Conservation (phyloP, 345 rosid species). For the Heritiera fomes region DNA sequence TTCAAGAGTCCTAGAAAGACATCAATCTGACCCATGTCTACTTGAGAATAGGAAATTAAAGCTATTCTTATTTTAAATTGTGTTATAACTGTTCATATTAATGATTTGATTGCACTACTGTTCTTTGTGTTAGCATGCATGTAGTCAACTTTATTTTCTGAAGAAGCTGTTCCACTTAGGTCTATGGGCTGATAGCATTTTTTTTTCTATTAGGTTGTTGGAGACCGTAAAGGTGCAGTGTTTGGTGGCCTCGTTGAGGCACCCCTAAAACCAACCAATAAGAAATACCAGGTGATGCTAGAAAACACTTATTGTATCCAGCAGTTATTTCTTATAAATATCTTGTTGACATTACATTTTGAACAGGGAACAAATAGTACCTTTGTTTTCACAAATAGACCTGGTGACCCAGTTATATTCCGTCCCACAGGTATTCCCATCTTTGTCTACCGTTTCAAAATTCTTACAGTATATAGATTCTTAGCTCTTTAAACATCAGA, state of each 20-base stretch:
- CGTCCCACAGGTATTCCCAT: conserved; percentile 76
- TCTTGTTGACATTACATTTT: conserved; percentile 27
- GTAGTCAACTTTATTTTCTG: background rate
- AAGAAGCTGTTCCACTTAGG: background rate
- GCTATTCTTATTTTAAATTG: background rate
- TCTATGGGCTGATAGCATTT: conserved; percentile 8
- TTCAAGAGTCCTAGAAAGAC: background rate
- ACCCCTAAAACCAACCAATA: conserved; percentile 75
- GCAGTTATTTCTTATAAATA: background rate
- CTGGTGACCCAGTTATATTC: conserved; percentile 66
- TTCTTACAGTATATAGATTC: background rate
- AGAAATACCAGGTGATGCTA: conserved; percentile 75
- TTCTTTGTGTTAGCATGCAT: background rate
- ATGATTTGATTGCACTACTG: background rate
- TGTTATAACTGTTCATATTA: background rate
- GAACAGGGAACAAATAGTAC: conserved; percentile 84
- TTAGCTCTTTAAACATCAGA: background rate
- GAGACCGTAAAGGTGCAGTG: conserved; percentile 87
- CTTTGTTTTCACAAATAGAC: conserved; percentile 78
- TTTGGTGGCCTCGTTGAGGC: conserved; percentile 97
- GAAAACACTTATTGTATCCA: conserved; percentile 13
- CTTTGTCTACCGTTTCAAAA: background rate
- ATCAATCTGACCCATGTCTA: background rate
- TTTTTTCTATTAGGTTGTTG: conserved; percentile 67
- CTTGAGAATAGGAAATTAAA: background rate